A percentile compares a stretch with the other conserved stretches of the same genome.
These are phyloP conservation scores for Cicer cuneatum DNA, from an alignment of 306 rosid species.

Conservation along the genomic window DNA sequence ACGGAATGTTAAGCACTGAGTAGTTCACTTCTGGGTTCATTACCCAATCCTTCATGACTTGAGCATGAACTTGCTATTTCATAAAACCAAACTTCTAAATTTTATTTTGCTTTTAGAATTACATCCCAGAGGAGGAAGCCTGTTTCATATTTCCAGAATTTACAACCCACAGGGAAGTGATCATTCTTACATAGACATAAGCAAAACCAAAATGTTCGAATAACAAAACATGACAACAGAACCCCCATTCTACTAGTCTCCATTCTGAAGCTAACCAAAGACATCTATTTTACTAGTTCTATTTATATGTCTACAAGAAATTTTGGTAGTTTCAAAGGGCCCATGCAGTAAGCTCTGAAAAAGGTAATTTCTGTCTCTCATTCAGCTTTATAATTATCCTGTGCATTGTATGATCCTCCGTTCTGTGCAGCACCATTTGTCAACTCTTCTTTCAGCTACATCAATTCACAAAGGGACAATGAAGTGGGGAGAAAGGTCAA, in stretches of 20 bases:
- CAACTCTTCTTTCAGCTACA: slow-evolving; percentile 78
- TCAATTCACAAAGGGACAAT: slow-evolving; percentile 36
- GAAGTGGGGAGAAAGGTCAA: neutral
- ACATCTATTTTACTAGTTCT: slow-evolving; percentile 48
- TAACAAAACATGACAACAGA: slow-evolving; percentile 43
- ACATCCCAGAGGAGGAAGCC: slow-evolving; percentile 31
- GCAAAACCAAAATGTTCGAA: slow-evolving; percentile 38
- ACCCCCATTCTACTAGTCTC: slow-evolving; percentile 45
- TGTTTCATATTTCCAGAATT: slow-evolving; percentile 42
- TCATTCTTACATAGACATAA: slow-evolving; percentile 34
- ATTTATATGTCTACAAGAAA: slow-evolving; percentile 39
- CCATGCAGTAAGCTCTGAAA: slow-evolving; percentile 41
- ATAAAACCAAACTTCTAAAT: slow-evolving; percentile 24
- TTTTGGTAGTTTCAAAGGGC: slow-evolving; percentile 45
- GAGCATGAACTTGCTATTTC: slow-evolving; percentile 3
- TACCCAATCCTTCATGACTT: neutral
- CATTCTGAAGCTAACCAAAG: slow-evolving; percentile 48
- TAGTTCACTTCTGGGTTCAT: neutral
- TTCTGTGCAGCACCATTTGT: slow-evolving; percentile 52
- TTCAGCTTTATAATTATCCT: slow-evolving; percentile 53
- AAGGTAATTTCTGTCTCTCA: slow-evolving; percentile 31
- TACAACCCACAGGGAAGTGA: slow-evolving; percentile 35
- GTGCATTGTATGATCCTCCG: slow-evolving; percentile 54
- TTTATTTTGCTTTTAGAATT: slow-evolving; percentile 25
- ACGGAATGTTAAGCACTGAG: neutral